These are phyloP conservation scores for Amanita exitialis DNA, from an alignment of 768 basidiomycete genomes.

Conservation along the genomic window DNA sequence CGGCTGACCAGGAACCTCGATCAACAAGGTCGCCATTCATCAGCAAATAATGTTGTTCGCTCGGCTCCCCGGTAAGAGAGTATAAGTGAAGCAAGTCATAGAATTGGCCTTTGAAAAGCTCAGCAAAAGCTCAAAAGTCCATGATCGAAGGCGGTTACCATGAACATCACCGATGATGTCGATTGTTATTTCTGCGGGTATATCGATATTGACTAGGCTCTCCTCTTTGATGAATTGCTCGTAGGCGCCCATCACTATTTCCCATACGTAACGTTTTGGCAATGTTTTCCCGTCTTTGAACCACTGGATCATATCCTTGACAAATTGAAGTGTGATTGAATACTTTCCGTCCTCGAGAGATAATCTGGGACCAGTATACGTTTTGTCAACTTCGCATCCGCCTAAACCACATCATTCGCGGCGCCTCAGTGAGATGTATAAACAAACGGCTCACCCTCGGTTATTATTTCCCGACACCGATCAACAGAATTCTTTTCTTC, in stretches of 20 bases:
- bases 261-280: slow-evolving; percentile 87
- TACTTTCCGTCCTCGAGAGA: slow-evolving; percentile 53
- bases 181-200: slow-evolving; percentile 71
- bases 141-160: slow-evolving; percentile 35
- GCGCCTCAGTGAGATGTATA: not conserved
- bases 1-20: slow-evolving; percentile 91
- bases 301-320: slow-evolving; percentile 80
- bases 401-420: slow-evolving; percentile 28
- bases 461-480: slow-evolving; percentile 70
- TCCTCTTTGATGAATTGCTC: slow-evolving; percentile 66
- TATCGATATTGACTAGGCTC: slow-evolving; percentile 65
- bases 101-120: slow-evolving; percentile 64
- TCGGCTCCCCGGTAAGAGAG: slow-evolving; percentile 78
- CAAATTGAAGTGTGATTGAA: slow-evolving; percentile 66
- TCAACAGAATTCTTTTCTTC: slow-evolving; percentile 75
- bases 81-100: slow-evolving; percentile 88
- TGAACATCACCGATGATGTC: slow-evolving; percentile 97
- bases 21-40: slow-evolving; percentile 98
- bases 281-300: slow-evolving; percentile 94
- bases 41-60: slow-evolving; percentile 72
- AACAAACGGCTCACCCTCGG: slow-evolving; percentile 42
- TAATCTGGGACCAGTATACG: slow-evolving; percentile 71
- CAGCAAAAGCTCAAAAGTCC: slow-evolving; percentile 1
- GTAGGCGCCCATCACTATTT: slow-evolving; percentile 86
- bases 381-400: slow-evolving; percentile 66